Conservation (phyloP, 768 basidiomycete species). For the Nevesoporus exiguus region DNA sequence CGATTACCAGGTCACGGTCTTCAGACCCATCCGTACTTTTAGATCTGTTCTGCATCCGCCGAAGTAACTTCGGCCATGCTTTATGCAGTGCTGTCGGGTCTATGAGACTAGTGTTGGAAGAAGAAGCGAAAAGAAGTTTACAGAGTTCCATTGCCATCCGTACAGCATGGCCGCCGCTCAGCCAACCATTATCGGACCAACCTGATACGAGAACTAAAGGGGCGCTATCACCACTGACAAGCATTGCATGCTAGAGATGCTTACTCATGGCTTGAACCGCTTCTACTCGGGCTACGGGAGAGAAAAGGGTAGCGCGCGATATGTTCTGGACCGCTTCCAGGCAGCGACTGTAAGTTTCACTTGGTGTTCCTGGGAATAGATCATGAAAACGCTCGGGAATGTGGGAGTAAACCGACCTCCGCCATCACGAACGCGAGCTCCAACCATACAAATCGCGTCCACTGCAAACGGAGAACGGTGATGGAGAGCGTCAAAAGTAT, state of each 20-base stretch:
- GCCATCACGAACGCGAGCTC: constrained; percentile 84
- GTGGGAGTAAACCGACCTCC: constrained; percentile 53
- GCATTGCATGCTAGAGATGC: constrained; percentile 24
- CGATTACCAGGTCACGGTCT: constrained; percentile 78
- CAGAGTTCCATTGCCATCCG: constrained; percentile 95
- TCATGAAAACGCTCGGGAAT: constrained; percentile 5
- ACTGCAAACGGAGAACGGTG: constrained; percentile 92
- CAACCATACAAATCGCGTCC: constrained; percentile 91
- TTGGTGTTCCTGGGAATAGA: constrained; percentile 54
- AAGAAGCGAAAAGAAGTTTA: constrained; percentile 34
- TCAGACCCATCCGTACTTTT: constrained; percentile 42
- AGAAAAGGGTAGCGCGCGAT: constrained; percentile 82
- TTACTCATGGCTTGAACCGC: constrained; percentile 92
- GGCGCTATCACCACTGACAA: background rate
- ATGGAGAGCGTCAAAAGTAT: constrained; percentile 84
- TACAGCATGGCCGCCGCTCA: constrained; percentile 94
- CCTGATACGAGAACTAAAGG: constrained; percentile 79
- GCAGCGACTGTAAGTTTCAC: constrained; percentile 68
- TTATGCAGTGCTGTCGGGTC: constrained; percentile 71
- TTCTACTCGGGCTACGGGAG: constrained; percentile 79
- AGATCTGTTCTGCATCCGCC: constrained; percentile 72
- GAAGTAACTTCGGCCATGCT: constrained; percentile 81
- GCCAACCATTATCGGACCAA: constrained; percentile 95
- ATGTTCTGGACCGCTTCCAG: constrained; percentile 84
- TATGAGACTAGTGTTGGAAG: constrained; percentile 6